phyloP scores from a whole-genome alignment of 2,329 filamentous ascomycete genomes.

The Hypoxylon sp. region DNA sequence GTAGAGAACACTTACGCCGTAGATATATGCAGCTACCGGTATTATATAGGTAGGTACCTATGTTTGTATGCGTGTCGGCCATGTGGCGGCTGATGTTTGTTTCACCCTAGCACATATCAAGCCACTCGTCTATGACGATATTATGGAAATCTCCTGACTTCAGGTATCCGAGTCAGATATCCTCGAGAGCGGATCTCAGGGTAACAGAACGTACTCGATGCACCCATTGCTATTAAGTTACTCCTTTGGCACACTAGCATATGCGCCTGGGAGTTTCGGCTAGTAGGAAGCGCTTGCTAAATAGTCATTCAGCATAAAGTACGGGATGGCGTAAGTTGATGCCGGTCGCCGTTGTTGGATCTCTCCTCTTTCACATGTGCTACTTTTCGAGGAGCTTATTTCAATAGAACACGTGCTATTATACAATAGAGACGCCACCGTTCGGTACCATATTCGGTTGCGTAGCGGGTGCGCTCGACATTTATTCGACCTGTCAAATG shows the following conservation, averaged over 20 bases:
- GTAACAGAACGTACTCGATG: neutral
- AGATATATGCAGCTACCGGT: neutral
- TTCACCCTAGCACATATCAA: conserved; percentile 2
- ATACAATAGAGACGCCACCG: neutral
- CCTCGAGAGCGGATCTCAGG: neutral
- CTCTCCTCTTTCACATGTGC: neutral
- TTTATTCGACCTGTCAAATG: conserved; percentile 2
- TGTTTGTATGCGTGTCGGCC: neutral
- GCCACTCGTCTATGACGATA: neutral
- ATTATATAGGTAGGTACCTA: neutral
- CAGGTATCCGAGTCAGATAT: neutral
- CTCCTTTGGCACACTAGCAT: neutral
- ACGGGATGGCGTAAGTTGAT: conserved; percentile 1
- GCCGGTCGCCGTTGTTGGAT: neutral
- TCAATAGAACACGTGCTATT: conserved; percentile 1
- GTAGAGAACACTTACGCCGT: neutral
- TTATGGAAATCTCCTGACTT: neutral
- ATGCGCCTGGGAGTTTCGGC: neutral
- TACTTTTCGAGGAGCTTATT: neutral
- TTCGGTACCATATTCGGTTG: neutral
- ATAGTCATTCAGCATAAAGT: conserved; percentile 10
- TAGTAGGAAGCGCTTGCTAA: conserved; percentile 7
- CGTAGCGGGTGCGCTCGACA: neutral
- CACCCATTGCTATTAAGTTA: neutral
- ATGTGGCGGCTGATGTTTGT: conserved; percentile 6